Percentiles rank a stretch among this genome's conserved stretches.
Conservation (phyloP, 148 eudicot genomes). For the Euryodendron excelsum region DNA sequence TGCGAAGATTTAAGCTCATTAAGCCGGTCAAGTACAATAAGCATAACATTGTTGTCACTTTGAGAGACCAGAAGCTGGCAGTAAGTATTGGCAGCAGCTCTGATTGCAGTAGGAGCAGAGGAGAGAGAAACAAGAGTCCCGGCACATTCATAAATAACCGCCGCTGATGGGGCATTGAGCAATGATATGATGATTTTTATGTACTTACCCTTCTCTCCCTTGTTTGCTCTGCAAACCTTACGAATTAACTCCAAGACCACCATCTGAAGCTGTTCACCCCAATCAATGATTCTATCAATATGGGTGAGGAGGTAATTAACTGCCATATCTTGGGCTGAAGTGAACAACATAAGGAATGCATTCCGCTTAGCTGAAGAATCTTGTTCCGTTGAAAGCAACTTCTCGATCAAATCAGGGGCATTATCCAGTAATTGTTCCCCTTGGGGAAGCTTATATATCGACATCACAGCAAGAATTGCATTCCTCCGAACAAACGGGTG, state of each 20-base stretch:
- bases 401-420: constrained; percentile 78
- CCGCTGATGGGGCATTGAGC: constrained; percentile 77
- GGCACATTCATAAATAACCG: constrained; percentile 89
- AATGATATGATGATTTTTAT: constrained; percentile 81
- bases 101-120: constrained; percentile 90
- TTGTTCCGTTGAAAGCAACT: constrained; percentile 60
- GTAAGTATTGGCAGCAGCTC: constrained; percentile 90
- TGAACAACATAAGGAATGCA: constrained; percentile 88
- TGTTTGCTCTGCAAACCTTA: constrained; percentile 83
- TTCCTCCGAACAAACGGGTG: constrained; percentile 75
- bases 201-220: constrained; percentile 83
- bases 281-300: constrained; percentile 69
- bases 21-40: constrained; percentile 86
- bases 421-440: constrained; percentile 68
- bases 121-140: constrained; percentile 86
- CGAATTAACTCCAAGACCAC: constrained; percentile 88
- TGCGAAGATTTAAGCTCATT: constrained; percentile 76
- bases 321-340: constrained; percentile 85
- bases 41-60: constrained; percentile 96
- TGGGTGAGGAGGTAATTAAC: constrained; percentile 73
- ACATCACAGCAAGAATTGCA: constrained; percentile 64
- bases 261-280: constrained; percentile 91
- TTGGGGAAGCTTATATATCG: constrained; percentile 82
- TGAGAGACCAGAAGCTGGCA: constrained; percentile 86
- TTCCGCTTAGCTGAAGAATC: constrained; percentile 89